Base-by-base conservation (phyloP, 257 asterid genomes). In the Solanum acaule region DNA sequence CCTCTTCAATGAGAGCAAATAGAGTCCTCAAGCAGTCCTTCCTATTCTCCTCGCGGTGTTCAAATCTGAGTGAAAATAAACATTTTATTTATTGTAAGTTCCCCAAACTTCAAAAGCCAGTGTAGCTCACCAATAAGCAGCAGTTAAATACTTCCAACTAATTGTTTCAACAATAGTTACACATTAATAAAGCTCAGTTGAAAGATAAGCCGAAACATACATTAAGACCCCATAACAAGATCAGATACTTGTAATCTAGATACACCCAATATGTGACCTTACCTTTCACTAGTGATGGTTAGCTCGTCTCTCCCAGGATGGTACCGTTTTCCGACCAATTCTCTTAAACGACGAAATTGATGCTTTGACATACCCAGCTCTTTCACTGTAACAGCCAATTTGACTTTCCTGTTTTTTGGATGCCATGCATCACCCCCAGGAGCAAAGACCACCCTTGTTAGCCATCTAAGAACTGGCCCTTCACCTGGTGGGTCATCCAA, bases 371-470 rank as follows among this genome's bases (percentile, higher is more conserved):
- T 90, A 68, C 98, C 99, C 63, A 95, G 92, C 93, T 95, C 98
- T 91, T 95, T 94, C 71, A 97, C 99, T 14, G 98, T 94, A 77
- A 94, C 96, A 88, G 96, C 89, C 91, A 96, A 59, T 91, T 94
- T 95, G 42, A 94, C 99, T 93, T 93, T 94, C 78, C 99, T 91
- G 75, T 96, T 95, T 90, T 96, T 96, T 2, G 99, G 98, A 88
- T 97, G 99, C 99, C 99, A 97, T 86, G 98, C 92, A 90, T 97
- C 99, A 89, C 96, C 96, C 35, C 99, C 99, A 23, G 98, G 99
- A 88, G 92, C 86, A 84, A 96, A 89, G 86, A 97, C 99, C 88
- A 92, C 95, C 35, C 98, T 92, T 27, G 99, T 93, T 91, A 87
- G 88, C 99, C 99, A 97, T 93, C 99, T 94, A 71, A 97, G 99